Conservation (phyloP, 352 stramenopile species). For the Globisporangium splendens region DNA sequence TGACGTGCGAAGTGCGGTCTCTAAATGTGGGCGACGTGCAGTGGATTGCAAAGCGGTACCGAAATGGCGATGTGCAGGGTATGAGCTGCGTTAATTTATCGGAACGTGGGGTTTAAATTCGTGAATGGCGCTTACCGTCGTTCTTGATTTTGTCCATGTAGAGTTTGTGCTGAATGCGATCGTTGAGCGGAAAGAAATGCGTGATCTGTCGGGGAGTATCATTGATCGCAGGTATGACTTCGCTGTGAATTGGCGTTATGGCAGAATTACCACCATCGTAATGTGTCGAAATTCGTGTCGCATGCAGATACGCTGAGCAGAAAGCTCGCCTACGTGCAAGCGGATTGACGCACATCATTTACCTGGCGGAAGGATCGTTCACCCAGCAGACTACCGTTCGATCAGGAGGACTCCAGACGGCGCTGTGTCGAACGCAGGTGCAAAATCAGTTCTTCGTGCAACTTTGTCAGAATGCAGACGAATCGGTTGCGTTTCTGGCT, state of each 20-base stretch:
- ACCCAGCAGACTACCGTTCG: slow-evolving; percentile 67
- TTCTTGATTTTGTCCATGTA: no score
- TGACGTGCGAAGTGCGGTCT: slow-evolving; percentile 78
- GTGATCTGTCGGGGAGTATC: slow-evolving; percentile 79
- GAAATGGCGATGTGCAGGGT: slow-evolving; percentile 20
- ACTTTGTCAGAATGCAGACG: slow-evolving; percentile 67
- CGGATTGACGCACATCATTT: slow-evolving; percentile 76
- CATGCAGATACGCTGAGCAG: slow-evolving; percentile 63
- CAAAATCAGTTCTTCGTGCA: slow-evolving; percentile 85
- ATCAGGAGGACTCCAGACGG: slow-evolving; percentile 54
- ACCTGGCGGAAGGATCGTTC: slow-evolving; percentile 81
- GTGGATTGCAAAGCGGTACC: slow-evolving; percentile 63
- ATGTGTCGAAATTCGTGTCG: not conserved
- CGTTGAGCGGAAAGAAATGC: slow-evolving; percentile 80
- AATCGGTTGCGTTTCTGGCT: slow-evolving; percentile 71
- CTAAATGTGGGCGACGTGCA: slow-evolving; percentile 79
- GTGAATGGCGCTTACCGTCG: no score
- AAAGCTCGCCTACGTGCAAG: slow-evolving; percentile 64
- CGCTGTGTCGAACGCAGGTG: slow-evolving; percentile 75
- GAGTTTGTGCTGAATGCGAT: slow-evolving; percentile 83
- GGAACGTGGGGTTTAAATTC: no score
- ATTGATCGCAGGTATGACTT: slow-evolving; percentile 36
- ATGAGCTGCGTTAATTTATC: not conserved
- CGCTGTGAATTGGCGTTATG: no score
- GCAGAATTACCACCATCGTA: no score